phyloP scores from a whole-genome alignment of 2,329 filamentous ascomycete species.

The Ophiostoma quercus region DNA sequence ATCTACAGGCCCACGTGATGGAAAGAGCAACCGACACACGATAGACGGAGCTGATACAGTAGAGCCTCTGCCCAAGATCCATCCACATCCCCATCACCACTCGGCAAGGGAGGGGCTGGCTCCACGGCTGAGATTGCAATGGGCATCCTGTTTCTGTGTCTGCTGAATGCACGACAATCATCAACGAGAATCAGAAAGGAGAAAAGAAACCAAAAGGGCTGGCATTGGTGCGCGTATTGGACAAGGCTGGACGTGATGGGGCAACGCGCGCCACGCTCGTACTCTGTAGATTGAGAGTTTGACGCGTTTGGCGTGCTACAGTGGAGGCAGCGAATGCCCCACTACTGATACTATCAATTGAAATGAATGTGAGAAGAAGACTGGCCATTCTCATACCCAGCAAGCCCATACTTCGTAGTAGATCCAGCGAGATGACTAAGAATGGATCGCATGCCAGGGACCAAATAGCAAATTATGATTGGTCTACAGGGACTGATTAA shows the following conservation, averaged over 20 bases:
- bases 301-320: slow-evolving; percentile 5
- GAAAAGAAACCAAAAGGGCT: neutral
- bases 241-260: slow-evolving; percentile 1
- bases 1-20: neutral
- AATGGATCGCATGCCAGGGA: neutral
- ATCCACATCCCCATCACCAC: neutral
- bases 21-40: neutral
- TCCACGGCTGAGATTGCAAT: slow-evolving; percentile 6
- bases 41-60: neutral
- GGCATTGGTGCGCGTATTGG: slow-evolving; percentile 2
- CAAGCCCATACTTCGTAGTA: neutral
- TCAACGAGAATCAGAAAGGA: slow-evolving; percentile 5
- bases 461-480: neutral
- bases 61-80: neutral
- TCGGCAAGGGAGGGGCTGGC: neutral
- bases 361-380: neutral
- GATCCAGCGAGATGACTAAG: neutral
- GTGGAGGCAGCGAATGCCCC: neutral
- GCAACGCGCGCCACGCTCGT: neutral
- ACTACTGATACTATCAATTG: neutral
- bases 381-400: too few species aligned
- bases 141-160: neutral
- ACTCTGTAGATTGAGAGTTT: neutral
- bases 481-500: neutral
- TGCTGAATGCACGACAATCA: neutral